phyloP scores from a whole-genome alignment of 305 asterid genomes.

The Fraxinus greggii region DNA sequence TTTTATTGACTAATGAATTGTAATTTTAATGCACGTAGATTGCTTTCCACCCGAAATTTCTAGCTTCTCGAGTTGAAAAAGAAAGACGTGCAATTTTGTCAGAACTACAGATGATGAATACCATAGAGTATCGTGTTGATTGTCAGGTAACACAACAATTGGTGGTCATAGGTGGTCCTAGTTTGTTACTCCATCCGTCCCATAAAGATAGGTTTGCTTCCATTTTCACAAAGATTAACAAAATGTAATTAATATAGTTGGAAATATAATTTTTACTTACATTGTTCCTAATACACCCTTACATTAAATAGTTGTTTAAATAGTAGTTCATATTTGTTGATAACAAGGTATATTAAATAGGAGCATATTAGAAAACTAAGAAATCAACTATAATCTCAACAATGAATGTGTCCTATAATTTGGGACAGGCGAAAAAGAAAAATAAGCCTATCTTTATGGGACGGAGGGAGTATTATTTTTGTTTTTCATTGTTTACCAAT shows the following conservation, averaged over 20 bases:
- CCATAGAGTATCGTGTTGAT: conserved; percentile 99
- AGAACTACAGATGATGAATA: conserved; percentile 99
- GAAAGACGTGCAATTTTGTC: conserved; percentile 95
- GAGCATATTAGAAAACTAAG: background rate
- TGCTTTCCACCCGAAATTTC: conserved; percentile 93
- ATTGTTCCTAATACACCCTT: background rate
- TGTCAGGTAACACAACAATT: conserved; percentile 73
- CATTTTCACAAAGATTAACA: background rate
- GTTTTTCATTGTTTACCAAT: conserved; percentile 13
- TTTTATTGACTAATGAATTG: conserved; percentile 5
- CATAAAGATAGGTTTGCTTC: background rate
- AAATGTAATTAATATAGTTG: background rate
- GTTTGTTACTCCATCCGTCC: conserved; percentile 12
- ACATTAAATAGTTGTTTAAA: background rate
- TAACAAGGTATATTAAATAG: background rate
- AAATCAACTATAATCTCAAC: background rate
- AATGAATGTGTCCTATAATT: background rate
- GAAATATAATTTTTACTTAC: background rate
- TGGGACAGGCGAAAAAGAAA: background rate
- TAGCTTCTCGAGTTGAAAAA: conserved; percentile 93
- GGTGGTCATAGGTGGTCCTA: conserved; percentile 20
- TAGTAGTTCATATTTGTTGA: background rate
- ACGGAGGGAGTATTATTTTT: background rate
- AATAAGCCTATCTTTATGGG: background rate
- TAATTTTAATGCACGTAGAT: conserved; percentile 45